Base-by-base conservation (phyloP, 2,329 filamentous ascomycete species). In the Dichotomopilus funicola region DNA sequence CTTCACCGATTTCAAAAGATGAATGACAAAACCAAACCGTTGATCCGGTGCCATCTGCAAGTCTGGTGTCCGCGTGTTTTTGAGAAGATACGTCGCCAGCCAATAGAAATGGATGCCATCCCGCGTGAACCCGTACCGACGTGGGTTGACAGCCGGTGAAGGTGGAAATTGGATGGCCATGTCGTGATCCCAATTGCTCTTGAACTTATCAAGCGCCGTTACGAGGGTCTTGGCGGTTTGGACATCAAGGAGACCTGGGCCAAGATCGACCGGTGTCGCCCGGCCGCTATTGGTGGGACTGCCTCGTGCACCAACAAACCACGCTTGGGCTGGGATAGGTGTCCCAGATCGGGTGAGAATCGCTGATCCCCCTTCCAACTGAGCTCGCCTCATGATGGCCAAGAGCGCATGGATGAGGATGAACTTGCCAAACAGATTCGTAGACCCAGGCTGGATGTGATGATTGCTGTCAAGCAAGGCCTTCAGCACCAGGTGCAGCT, bases 31-130 rank as follows among this genome's bases (percentile, higher is more conserved):
- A 51, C 73, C 72, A 59, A 86, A 82, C 6, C 83, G 78, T 55
- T 76, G 69, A 61, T 88, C 83, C n/a, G 82, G 72, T 11, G 77
- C 70, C 63, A 80, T 71, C 44, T 78, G 74, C 65, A 82, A 75
- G 61, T 85, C 79, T 35, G 74, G 70, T 10, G 73, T 66, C 33
- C 76, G 72, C 13, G 78, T 80, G 58, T 81, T 80, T 65, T 83
- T 81, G 53, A 89, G 71, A 64, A 88, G 76, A 63, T 82, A 79
- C 58, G 80, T 85, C 12, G 83, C 86, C 43, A 89, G 75, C 77
- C 83, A 89, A 71, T 85, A 89, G 67, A 86, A 89, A 63, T 88
- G 85, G 11, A 88, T 80, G 1, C 80, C 86, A 63, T 89, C 86
- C 49, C 85, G 74, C 53, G 82, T 88, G 68, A 89, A 89, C 0